These are phyloP conservation scores for Populus euphratica DNA, from an alignment of 345 rosid genomes.

Conservation along the genomic window DNA sequence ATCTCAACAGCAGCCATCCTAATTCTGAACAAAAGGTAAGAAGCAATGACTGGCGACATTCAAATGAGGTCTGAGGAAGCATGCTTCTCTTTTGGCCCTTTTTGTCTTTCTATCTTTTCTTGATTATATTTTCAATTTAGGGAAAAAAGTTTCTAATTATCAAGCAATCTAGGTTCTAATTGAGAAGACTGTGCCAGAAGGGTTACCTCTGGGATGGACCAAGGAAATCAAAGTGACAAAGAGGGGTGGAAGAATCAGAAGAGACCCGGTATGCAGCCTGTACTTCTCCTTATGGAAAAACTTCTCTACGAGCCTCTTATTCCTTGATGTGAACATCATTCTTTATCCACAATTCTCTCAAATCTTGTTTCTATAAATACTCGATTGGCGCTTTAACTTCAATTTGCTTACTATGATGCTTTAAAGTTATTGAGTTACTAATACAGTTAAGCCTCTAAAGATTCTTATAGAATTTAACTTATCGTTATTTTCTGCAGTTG, in stretches of 20 bases:
- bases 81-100: constrained; percentile 6
- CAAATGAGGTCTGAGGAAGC: constrained; percentile 28
- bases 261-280: constrained; percentile 58
- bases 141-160: constrained; percentile 22
- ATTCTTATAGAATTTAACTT: background rate
- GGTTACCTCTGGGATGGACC: constrained; percentile 84
- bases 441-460: background rate
- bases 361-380: background rate
- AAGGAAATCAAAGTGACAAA: constrained; percentile 63
- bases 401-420: background rate
- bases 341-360: background rate
- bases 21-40: constrained; percentile 29
- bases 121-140: constrained; percentile 6
- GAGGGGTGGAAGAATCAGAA: constrained; percentile 50
- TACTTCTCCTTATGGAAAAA: constrained; percentile 13
- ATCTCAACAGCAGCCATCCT: constrained; percentile 26
- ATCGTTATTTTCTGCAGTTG: constrained; percentile 42
- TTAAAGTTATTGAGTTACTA: constrained; percentile 6
- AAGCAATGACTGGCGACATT: constrained; percentile 7
- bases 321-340: background rate
- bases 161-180: constrained; percentile 49
- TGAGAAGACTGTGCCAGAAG: constrained; percentile 63
- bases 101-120: background rate
- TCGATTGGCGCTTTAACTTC: background rate
- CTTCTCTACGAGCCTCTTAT: constrained; percentile 1